Evolutionary conservation across 257 asterid species (phyloP).

Genomic region (Rauvolfia tetraphylla): DNA sequence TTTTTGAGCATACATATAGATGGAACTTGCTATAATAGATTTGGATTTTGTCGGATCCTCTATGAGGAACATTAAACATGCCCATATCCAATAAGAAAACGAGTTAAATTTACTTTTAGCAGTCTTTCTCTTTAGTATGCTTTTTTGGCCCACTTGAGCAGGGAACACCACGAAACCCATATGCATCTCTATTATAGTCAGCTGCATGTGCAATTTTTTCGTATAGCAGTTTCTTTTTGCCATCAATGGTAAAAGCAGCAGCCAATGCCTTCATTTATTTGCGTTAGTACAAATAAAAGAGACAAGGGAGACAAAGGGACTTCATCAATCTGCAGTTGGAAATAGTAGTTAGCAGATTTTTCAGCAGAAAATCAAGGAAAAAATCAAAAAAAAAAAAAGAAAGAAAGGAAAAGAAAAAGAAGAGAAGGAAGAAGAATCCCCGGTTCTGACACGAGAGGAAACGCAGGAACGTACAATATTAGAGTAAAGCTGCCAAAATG

Average conservation of each 20-base stretch:
- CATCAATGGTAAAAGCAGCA: conserved; percentile 6
- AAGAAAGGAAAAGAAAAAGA: no score
- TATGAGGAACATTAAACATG: not conserved
- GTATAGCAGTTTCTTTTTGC: conserved; percentile 7
- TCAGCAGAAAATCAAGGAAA: not conserved
- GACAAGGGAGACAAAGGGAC: conserved; percentile 8
- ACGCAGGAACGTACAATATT: conserved; percentile 10
- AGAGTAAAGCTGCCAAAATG: conserved; percentile 25
- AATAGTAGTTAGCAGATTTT: not conserved
- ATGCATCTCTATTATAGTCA: conserved; percentile 9
- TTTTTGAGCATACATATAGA: no score
- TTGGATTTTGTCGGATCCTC: not conserved
- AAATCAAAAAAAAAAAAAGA: not conserved
- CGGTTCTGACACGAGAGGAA: conserved; percentile 9
- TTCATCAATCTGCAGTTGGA: not conserved
- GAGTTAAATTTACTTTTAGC: not conserved
- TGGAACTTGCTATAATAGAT: no score
- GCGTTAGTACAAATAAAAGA: not conserved
- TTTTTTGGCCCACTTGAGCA: conserved; percentile 8
- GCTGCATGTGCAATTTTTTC: conserved; percentile 17
- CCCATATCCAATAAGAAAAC: conserved; percentile 1
- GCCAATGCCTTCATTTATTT: conserved; percentile 2
- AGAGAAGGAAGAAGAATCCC: conserved; percentile 1
- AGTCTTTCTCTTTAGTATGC: not conserved
- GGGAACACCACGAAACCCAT: not conserved